Percentiles rank a stretch among this genome's conserved stretches.
phyloP scores from a whole-genome alignment of 306 rosid genomes.

The Senna siamea region DNA sequence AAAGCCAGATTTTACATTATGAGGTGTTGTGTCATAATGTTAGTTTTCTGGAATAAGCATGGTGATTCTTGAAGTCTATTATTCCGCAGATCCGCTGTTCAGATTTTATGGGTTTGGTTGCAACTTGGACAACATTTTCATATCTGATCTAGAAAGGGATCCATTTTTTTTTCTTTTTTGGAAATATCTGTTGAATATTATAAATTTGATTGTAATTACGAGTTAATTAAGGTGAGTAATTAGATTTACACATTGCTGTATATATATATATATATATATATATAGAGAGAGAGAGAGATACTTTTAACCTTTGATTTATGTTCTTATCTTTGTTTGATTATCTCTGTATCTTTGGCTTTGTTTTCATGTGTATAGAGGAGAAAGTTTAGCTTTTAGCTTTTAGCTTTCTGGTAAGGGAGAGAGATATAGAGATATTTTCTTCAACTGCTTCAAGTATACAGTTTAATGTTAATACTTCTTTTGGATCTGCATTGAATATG shows the following conservation, averaged over 20 bases:
- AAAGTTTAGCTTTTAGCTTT: not conserved
- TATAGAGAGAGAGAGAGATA: too few relatives aligned
- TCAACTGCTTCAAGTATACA: slow-evolving; percentile 35
- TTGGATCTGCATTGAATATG: slow-evolving; percentile 45
- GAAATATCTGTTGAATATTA: not conserved
- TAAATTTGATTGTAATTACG: slow-evolving; percentile 52
- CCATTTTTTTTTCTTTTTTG: not conserved
- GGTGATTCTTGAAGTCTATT: slow-evolving; percentile 63
- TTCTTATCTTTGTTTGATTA: too few relatives aligned
- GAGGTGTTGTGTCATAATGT: slow-evolving; percentile 93
- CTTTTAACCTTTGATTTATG: too few relatives aligned
- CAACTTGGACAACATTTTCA: too few relatives aligned
- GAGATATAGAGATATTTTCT: too few relatives aligned
- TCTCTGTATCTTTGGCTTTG: not conserved
- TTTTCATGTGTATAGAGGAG: not conserved
- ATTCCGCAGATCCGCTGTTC: slow-evolving; percentile 32
- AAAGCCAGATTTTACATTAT: slow-evolving; percentile 96
- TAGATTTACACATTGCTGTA: slow-evolving; percentile 42
- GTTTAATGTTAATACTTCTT: slow-evolving; percentile 35
- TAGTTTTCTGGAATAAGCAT: slow-evolving; percentile 97
- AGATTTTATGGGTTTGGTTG: too few relatives aligned
- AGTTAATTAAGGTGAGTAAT: slow-evolving; percentile 39
- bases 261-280: slow-evolving; percentile 27
- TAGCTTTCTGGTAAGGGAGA: too few relatives aligned
- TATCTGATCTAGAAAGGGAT: slow-evolving; percentile 12